Evolutionary conservation across 1,139 yeast species (phyloP), one percentile per base, ranked within the genome.

Genomic region (Geotrichum europaeum): DNA sequence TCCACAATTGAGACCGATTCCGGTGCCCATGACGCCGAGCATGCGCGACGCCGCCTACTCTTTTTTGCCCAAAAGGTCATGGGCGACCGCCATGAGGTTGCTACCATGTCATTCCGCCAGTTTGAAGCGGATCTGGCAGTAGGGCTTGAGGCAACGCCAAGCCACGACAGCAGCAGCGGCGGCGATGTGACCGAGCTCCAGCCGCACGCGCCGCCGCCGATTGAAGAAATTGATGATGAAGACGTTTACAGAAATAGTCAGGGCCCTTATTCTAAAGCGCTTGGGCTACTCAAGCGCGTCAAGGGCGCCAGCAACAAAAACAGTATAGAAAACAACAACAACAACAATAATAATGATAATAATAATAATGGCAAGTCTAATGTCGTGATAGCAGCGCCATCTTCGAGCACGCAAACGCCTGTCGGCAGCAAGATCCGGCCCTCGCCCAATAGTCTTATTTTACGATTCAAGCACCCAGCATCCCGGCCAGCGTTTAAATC

Each of bases 1-100:
- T 81, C 81, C 60, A 81, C 83, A 49, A 78, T 82, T 65, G 87
- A 84, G 65, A 69, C 73, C 40, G 70, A 75, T 43, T 75, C 80
- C 3, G 80, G 83, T 43, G 81, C 78, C 60, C 78, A 81, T 62
- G 70, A 72, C 22, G 70, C 73, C 43, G 70, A 69, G 47, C 72
- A 75, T 24, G 73, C 80, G 24, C 69, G 70, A 40, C 65, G 67
- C 56, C 70, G 73, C 54, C 73, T 83, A 59, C 69, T 70, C 1
- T 70, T 75, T 53, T 86, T 85, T 66, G 67, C 80, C 1, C 67
- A 70, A 2, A 78, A 79, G 51, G 59, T 59, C 20, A 59, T 59
- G 61, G 61, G 61, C 4, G 58, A 59, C 24, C 61, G 49, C n/a
- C n/a, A 45, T n/a, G 58, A 59, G 20, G 55, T 53, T 1, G 45